Base-by-base conservation (phyloP, 164 flowering plant genomes). In the Liquidambar formosana region DNA sequence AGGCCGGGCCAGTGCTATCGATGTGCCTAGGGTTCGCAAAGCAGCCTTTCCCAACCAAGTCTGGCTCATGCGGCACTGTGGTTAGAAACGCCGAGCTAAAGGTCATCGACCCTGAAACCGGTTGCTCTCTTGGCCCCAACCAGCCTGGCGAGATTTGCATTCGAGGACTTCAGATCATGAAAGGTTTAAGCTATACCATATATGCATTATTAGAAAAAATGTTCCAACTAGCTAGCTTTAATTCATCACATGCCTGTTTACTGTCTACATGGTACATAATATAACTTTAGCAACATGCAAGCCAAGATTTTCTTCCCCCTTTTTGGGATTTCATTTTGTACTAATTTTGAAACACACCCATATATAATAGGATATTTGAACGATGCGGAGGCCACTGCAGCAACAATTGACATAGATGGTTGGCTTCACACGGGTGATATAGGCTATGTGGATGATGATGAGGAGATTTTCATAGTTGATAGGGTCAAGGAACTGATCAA, bases 371-470 rank as follows among this genome's bases (percentile, higher is more conserved):
- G 88, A 1, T 92, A 92, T 58, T 65, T 90, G 72, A 92, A 92
- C 61, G 92, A 90, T 45, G 52, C 72, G 0, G 90, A 76, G 58
- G 83, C 97, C 21, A 90, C 96, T 0, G 77, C 86, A 4, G 57
- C 64, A 18, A 92, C 96, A 12, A 76, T 90, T 3, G 97, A 92
- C 27, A 72, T 47, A 0, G 85, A 92, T 10, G 97, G 97, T 5
- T 92, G 96, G 96, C 89, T 92, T 8, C 97, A 92, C 81, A 92
- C 96, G 0, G 97, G 97, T 0, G 97, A 92, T 67, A 82, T 92
- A 0, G 97, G 97, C 6, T 89, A 75, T 57, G 87, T 92, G 0
- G 94, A 92, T 41, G 94, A 90, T 12, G 93, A 90, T 26, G 88
- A 88, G 2, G 96, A 92, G 73, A 73, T 92, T 4, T 92, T 85